Base-by-base conservation (phyloP, 2,329 filamentous ascomycete species). In the Neonectria coccinea region DNA sequence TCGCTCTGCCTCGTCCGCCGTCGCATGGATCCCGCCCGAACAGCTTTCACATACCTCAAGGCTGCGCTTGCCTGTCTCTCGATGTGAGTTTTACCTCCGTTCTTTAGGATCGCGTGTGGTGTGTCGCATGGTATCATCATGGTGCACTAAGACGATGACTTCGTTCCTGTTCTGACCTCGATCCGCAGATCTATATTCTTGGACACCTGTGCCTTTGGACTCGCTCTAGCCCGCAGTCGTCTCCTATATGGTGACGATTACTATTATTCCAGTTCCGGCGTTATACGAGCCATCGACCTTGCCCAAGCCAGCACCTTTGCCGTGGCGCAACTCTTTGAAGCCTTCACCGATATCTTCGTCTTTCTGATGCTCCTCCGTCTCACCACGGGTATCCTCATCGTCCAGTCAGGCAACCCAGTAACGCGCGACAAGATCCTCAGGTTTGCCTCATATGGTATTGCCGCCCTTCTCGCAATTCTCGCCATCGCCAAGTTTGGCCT, bases 361-460 rank as follows among this genome's bases (percentile, higher is more conserved):
- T 68, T 75, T 44, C 42, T 77, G 9, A 63, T 70, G n/a, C 65
- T 77, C 7, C 58, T 74, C 2, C 60, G 65, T 51, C 56, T 77
- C 1, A 64, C 65, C 20, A 65, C 52, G 1, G 74, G 70, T 9
- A 70, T 73, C 41, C 52, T 65, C 45, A 59, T 72, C 11, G 67
- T 65, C 0, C 60, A 71, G 3, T 57, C 59, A 2, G 68, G 66
- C 4, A 53, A 51, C 0, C 16, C 57, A 6, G 54, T 25, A 1
- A 25, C 47, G 1, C 20, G 53, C 8, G 73, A 66, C 5, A 74
- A 66, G 22, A 50, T 65, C 0, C 25, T 73, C 7, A 70, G 67
- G 3, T 14, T 65, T 2, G 22, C n/a, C 2, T 67, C 69, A 1
- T 70, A 68, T 36, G 68, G 53, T 4, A 20, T 72, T 2, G 56